Percentiles rank a stretch among this genome's conserved stretches.
phyloP scores from a whole-genome alignment of 2,329 filamentous ascomycete genomes.

The Alternaria novae-zelandiae region DNA sequence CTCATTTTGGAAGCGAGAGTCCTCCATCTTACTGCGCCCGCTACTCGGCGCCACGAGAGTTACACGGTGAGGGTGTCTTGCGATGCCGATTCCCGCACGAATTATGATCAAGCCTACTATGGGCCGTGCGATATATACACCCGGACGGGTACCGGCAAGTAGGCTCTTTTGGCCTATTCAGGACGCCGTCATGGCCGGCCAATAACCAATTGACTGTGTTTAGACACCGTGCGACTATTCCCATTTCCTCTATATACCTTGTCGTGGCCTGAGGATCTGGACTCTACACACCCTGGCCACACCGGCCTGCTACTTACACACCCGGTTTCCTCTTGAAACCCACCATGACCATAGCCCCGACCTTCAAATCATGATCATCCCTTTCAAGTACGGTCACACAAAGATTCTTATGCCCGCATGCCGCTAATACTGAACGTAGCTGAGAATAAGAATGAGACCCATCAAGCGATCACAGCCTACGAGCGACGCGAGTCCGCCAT shows the following conservation, averaged over 20 bases:
- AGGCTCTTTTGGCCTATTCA: background rate
- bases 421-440: background rate
- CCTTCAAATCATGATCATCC: background rate
- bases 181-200: background rate
- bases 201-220: background rate
- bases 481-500: slow-evolving; percentile 32
- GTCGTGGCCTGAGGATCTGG: background rate
- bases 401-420: background rate
- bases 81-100: background rate
- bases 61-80: background rate
- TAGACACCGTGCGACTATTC: background rate
- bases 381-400: background rate
- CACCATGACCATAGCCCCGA: background rate
- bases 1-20: slow-evolving; percentile 16
- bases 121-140: background rate
- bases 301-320: background rate
- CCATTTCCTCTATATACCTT: background rate
- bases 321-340: background rate
- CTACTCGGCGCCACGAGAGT: background rate
- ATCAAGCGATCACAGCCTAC: slow-evolving; percentile 26
- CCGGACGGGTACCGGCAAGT: background rate
- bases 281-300: background rate
- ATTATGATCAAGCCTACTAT: background rate
- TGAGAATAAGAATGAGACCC: slow-evolving; percentile 6
- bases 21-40: slow-evolving; percentile 20